Percentiles rank a stretch among this genome's conserved stretches.
phyloP scores from a whole-genome alignment of 2,329 filamentous ascomycete species.

The Lasiodiplodia sp. region DNA sequence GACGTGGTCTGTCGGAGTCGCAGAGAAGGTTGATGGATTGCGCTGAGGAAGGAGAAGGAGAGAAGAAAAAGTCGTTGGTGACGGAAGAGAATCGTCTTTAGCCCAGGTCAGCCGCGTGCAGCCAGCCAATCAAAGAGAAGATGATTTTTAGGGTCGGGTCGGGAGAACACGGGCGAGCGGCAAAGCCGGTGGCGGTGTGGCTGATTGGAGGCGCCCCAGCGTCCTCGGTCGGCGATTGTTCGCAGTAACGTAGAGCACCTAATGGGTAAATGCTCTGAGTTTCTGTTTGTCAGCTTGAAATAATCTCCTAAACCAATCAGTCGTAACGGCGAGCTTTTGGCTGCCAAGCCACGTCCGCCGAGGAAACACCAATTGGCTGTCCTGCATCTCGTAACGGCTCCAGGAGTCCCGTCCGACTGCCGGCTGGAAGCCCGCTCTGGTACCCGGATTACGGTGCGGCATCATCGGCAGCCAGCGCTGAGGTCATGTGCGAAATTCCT shows the following conservation, averaged over 20 bases:
- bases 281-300: not conserved
- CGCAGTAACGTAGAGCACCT: not conserved
- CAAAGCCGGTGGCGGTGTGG: conserved; percentile 8
- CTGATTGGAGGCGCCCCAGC: not conserved
- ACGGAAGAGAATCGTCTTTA: conserved; percentile 28
- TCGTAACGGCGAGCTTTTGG: too few species aligned
- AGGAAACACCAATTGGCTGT: too few species aligned
- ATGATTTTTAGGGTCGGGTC: conserved; percentile 9
- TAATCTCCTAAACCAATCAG: too few species aligned
- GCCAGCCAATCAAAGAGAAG: conserved; percentile 20
- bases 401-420: not conserved
- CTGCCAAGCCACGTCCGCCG: too few species aligned
- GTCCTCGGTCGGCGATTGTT: conserved; percentile 9
- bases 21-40: conserved; percentile 7
- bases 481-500: conserved; percentile 21
- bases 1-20: conserved; percentile 8
- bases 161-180: conserved; percentile 18
- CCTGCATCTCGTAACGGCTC: too few species aligned
- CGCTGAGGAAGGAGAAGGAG: conserved; percentile 34
- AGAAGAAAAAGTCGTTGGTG: conserved; percentile 35
- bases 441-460: conserved; percentile 5
- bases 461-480: conserved; percentile 5
- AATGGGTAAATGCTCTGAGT: not conserved
- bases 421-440: conserved; percentile 17
- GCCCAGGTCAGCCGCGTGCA: conserved; percentile 20